Evolutionary conservation across 345 rosid genomes (phyloP).

Genomic region (Noccaea caerulescens): DNA sequence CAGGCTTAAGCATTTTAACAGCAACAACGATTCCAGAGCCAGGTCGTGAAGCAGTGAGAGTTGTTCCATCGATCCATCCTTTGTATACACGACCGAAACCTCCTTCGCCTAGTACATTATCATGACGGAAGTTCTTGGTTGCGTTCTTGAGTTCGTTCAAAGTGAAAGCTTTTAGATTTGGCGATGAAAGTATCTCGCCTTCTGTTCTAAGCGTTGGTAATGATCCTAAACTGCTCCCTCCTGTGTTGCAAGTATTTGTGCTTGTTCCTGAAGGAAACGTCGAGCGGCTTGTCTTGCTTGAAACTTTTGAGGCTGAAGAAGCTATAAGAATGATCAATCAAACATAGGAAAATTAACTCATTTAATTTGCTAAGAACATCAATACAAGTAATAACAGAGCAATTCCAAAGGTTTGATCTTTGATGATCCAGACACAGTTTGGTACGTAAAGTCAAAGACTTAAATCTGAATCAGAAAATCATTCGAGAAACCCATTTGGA

Average conservation of each 20-base stretch:
- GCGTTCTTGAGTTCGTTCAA: conserved; percentile 83
- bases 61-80: conserved; percentile 86
- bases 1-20: conserved; percentile 92
- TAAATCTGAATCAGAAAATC: background rate
- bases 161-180: conserved; percentile 76
- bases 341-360: conserved; percentile 10
- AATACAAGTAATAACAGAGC: conserved; percentile 1
- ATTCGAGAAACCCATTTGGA: conserved; percentile 1
- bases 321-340: conserved; percentile 47
- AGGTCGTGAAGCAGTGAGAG: conserved; percentile 67
- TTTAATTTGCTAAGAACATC: background rate
- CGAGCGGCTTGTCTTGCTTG: conserved; percentile 72
- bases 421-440: conserved; percentile 1
- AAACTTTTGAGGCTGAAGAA: conserved; percentile 67
- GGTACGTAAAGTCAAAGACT: conserved; percentile 1
- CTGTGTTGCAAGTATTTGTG: conserved; percentile 59
- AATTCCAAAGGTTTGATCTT: conserved; percentile 20
- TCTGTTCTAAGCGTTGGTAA: conserved; percentile 73
- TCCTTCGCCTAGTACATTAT: conserved; percentile 92
- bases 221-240: conserved; percentile 55
- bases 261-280: conserved; percentile 59
- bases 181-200: conserved; percentile 87
- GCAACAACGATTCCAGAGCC: conserved; percentile 94
- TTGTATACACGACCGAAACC: conserved; percentile 92
- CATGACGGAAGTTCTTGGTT: conserved; percentile 86